Conservation (phyloP, 345 rosid species). For the Gossypium thurberi region DNA sequence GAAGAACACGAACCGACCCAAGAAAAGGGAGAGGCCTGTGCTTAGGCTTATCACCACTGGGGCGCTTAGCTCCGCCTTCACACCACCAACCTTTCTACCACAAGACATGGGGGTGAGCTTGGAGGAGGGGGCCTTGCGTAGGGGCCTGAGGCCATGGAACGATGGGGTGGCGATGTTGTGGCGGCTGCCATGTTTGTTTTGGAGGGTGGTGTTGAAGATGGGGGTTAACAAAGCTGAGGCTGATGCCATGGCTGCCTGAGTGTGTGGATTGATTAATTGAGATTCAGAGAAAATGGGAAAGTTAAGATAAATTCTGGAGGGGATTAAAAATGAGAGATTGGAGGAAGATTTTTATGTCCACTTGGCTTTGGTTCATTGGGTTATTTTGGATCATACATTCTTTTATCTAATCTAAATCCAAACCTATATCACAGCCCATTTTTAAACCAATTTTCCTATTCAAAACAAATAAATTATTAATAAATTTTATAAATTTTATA, state of each 20-base stretch:
- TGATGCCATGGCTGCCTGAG: constrained; percentile 12
- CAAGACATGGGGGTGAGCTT: constrained; percentile 22
- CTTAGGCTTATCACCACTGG: constrained; percentile 83
- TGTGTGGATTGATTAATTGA: neutral
- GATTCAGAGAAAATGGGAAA: neutral
- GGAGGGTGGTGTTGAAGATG: constrained; percentile 25
- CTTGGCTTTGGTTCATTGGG: neutral
- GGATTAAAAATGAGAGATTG: constrained; percentile 20
- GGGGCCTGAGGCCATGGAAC: constrained; percentile 41
- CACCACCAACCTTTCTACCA: neutral
- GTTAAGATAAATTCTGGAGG: neutral
- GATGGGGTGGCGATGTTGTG: constrained; percentile 25
- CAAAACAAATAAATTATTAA: too few relatives aligned
- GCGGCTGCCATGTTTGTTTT: constrained; percentile 21
- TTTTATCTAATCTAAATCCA: neutral
- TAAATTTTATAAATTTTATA: too few relatives aligned
- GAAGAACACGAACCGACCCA: constrained; percentile 96
- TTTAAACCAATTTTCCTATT: too few relatives aligned
- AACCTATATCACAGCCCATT: neutral
- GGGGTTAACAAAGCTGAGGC: constrained; percentile 30
- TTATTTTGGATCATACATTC: neutral
- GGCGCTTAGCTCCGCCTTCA: constrained; percentile 63
- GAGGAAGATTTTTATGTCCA: constrained; percentile 30
- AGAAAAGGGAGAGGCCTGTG: constrained; percentile 89
- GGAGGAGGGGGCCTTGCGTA: constrained; percentile 21